These are phyloP conservation scores for Sophora flavescens DNA, from an alignment of 306 rosid genomes.

Conservation along the genomic window DNA sequence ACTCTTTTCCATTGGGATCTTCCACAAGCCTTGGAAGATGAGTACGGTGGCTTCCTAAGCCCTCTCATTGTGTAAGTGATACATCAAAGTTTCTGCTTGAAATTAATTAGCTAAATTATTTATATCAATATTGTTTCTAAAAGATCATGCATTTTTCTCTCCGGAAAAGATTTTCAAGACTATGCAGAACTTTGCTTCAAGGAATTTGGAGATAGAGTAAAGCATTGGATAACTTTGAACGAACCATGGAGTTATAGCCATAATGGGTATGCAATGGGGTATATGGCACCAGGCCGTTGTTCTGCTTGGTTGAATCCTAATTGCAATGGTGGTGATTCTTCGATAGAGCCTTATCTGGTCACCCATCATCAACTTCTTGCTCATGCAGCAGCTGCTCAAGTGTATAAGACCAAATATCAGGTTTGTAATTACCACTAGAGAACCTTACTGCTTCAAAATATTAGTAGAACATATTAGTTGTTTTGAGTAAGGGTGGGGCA, in stretches of 20 bases:
- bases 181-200: constrained; percentile 67
- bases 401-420: constrained; percentile 59
- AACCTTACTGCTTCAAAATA: too few relatives aligned
- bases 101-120: too few relatives aligned
- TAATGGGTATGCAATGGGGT: constrained; percentile 47
- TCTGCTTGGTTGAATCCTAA: constrained; percentile 51
- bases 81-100: background rate
- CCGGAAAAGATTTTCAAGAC: constrained; percentile 52
- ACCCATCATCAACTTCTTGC: constrained; percentile 51
- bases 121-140: too few relatives aligned
- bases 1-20: constrained; percentile 77
- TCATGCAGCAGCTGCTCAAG: constrained; percentile 51
- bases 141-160: too few relatives aligned
- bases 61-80: constrained; percentile 51
- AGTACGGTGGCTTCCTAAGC: constrained; percentile 63
- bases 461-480: too few relatives aligned
- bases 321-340: constrained; percentile 58
- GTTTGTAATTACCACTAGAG: constrained; percentile 8
- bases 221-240: constrained; percentile 71
- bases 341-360: constrained; percentile 55
- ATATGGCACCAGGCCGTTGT: constrained; percentile 53
- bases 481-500: too few relatives aligned
- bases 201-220: constrained; percentile 67
- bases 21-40: constrained; percentile 68
- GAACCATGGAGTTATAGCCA: constrained; percentile 53